A percentile compares a stretch with the other conserved stretches of the same genome.
phyloP scores from a whole-genome alignment of 352 stramenopile genomes.

The Phytophthora foliorum region DNA sequence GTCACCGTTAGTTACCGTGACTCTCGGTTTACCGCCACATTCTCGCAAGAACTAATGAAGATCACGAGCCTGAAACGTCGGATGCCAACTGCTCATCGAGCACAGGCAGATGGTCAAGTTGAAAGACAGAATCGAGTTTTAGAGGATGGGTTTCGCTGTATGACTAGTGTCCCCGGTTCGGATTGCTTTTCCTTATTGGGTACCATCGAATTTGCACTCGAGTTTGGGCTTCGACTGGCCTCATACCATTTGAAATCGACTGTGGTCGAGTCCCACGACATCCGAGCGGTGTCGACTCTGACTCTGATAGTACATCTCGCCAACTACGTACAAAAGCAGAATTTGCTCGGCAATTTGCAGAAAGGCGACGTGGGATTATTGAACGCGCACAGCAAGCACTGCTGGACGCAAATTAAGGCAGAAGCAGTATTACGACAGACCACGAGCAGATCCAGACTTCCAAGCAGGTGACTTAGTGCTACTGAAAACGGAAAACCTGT shows the following conservation, averaged over 20 bases:
- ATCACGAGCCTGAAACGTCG: slow-evolving; percentile 24
- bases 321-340: background rate
- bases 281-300: too few relatives aligned
- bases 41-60: slow-evolving; percentile 29
- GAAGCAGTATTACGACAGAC: background rate
- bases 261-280: background rate
- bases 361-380: background rate
- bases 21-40: slow-evolving; percentile 26
- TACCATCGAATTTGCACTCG: background rate
- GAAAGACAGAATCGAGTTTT: background rate
- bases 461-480: background rate
- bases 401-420: background rate
- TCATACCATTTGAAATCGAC: background rate
- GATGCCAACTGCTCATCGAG: slow-evolving; percentile 18
- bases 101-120: background rate
- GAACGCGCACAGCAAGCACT: background rate
- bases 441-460: background rate
- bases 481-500: slow-evolving; percentile 5
- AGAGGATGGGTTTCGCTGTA: background rate
- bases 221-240: too few relatives aligned
- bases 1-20: slow-evolving; percentile 30
- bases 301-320: background rate
- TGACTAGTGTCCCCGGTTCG: background rate
- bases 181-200: background rate
- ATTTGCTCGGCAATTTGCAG: background rate